Percentiles rank a stretch among this genome's conserved stretches.
phyloP scores from a whole-genome alignment of 371 early-diverging fungal species.

The Actinomucor elegans region DNA sequence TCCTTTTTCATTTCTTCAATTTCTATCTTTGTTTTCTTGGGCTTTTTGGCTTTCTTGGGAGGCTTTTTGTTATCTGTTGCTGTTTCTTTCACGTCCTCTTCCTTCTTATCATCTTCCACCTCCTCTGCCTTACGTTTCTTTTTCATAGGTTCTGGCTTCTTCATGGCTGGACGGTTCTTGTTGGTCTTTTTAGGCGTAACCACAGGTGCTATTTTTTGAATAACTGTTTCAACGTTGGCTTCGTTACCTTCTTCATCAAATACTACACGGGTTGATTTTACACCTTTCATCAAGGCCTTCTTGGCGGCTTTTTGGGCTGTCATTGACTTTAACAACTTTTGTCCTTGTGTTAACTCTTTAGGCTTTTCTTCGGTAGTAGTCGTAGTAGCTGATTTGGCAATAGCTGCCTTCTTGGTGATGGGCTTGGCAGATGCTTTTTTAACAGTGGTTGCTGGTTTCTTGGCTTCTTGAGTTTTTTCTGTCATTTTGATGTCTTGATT shows the following conservation, averaged over 20 bases:
- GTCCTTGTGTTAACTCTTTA: slow-evolving; percentile 26
- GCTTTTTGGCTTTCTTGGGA: slow-evolving; percentile 14
- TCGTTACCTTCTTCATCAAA: slow-evolving; percentile 34
- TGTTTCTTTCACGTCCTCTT: slow-evolving; percentile 1
- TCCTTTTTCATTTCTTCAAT: slow-evolving; percentile 21
- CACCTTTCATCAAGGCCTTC: slow-evolving; percentile 20
- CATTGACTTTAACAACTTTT: slow-evolving; percentile 31
- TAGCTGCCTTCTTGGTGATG: too few relatives aligned
- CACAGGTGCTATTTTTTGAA: slow-evolving; percentile 8
- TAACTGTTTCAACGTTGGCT: slow-evolving; percentile 14
- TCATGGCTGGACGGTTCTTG: slow-evolving; percentile 9
- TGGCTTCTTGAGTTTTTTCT: too few relatives aligned
- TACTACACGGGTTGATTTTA: slow-evolving; percentile 13
- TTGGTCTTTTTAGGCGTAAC: slow-evolving; percentile 4
- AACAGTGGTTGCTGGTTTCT: too few relatives aligned
- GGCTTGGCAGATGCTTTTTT: too few relatives aligned
- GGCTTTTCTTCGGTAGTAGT: background rate
- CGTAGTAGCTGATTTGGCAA: too few relatives aligned
- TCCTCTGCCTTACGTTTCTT: slow-evolving; percentile 15
- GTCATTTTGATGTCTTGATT: too few relatives aligned
- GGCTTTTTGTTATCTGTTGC: slow-evolving; percentile 11
- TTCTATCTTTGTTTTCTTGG: slow-evolving; percentile 16
- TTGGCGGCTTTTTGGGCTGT: slow-evolving; percentile 32
- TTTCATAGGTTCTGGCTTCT: slow-evolving; percentile 13
- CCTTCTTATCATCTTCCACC: slow-evolving; percentile 1